Percentiles rank a stretch among this genome's conserved stretches.
These are phyloP conservation scores for Podospora australis DNA, from an alignment of 495 filamentous ascomycete genomes.

Conservation along the genomic window DNA sequence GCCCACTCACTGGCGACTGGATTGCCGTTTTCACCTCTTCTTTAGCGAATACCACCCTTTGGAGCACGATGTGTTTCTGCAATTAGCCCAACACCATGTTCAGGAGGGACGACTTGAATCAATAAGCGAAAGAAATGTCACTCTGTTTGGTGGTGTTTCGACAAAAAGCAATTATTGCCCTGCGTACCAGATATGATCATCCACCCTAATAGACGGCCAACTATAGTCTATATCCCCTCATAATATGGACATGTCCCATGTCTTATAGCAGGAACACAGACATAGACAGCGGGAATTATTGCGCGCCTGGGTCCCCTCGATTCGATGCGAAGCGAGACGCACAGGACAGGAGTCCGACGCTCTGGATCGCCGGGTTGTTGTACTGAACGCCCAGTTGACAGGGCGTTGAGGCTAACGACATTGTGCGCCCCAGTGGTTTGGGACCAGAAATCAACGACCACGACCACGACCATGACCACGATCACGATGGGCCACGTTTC, in stretches of 20 bases:
- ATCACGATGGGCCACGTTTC: background rate
- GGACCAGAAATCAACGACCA: background rate
- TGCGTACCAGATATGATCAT: too few species aligned
- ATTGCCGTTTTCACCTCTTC: background rate
- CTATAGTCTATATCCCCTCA: background rate
- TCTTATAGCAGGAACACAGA: background rate
- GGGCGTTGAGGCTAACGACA: background rate
- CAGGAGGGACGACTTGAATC: background rate
- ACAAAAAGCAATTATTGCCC: background rate
- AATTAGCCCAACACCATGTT: background rate
- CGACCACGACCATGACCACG: background rate
- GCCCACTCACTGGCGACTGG: conserved; percentile 1
- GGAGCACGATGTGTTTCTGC: background rate
- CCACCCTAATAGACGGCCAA: too few species aligned
- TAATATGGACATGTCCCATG: background rate
- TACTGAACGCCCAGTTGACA: too few species aligned
- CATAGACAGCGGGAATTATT: background rate
- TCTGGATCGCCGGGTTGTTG: conserved; percentile 1
- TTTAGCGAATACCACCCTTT: conserved; percentile 15
- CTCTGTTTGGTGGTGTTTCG: background rate
- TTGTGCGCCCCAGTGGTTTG: background rate
- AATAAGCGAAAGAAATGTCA: conserved; percentile 2
- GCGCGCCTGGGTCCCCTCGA: too few species aligned
- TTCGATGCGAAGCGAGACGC: background rate
- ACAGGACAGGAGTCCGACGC: background rate